A percentile compares a stretch with the other conserved stretches of the same genome.
These are phyloP conservation scores for Mycena haematopus DNA, from an alignment of 768 basidiomycete genomes.

Conservation along the genomic window DNA sequence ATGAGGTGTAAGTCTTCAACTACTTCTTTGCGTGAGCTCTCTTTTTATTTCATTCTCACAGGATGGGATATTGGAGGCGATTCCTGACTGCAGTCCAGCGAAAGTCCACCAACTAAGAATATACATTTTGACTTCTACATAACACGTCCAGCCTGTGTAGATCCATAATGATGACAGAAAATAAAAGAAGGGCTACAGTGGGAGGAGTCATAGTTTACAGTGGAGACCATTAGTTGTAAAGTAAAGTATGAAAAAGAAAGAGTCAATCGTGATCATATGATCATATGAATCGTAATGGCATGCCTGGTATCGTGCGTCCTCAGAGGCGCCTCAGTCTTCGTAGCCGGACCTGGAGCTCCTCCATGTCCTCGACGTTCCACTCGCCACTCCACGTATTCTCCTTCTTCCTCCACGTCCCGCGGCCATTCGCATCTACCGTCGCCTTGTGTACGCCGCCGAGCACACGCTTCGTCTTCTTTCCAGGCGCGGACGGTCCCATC, in stretches of 20 bases:
- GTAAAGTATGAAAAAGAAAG: slow-evolving; percentile 8
- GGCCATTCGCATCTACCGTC: slow-evolving; percentile 13
- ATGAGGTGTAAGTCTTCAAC: too few species aligned
- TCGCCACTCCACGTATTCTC: slow-evolving; percentile 42
- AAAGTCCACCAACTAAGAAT: too few species aligned
- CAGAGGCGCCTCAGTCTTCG: slow-evolving; percentile 15
- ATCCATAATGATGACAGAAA: neutral
- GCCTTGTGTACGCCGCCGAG: slow-evolving; percentile 24
- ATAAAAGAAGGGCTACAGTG: slow-evolving; percentile 22
- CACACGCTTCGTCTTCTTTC: slow-evolving; percentile 6
- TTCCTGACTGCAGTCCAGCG: neutral
- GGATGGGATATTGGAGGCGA: neutral
- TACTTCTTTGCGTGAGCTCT: too few species aligned
- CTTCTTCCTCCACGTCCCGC: slow-evolving; percentile 32
- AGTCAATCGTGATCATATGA: neutral
- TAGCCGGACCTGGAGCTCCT: slow-evolving; percentile 28
- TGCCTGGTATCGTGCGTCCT: slow-evolving; percentile 1
- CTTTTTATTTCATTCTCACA: neutral
- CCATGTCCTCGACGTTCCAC: slow-evolving; percentile 41
- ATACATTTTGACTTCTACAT: slow-evolving; percentile 15
- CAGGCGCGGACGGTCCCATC: neutral
- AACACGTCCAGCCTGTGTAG: slow-evolving; percentile 19
- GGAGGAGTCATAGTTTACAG: slow-evolving; percentile 6
- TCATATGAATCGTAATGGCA: slow-evolving; percentile 3
- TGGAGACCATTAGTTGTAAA: slow-evolving; percentile 8